Base-by-base conservation (phyloP, 2,329 filamentous ascomycete species). In the Fusarium mundagurra region DNA sequence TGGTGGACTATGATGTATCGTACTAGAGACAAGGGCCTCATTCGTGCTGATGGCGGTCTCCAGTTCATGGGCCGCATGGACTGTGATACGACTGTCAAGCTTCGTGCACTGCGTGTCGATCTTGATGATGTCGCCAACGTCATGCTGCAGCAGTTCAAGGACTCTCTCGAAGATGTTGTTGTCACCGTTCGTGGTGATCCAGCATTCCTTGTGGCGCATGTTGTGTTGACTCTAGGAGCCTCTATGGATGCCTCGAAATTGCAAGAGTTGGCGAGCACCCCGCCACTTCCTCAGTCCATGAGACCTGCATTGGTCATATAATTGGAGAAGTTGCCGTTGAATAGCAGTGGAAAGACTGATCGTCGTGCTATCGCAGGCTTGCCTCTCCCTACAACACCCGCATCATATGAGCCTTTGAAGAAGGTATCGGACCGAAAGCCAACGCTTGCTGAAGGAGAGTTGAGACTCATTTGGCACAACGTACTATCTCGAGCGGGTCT, bases 1-100 rank as follows among this genome's bases (percentile, higher is more conserved):
- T 2, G 13, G 0, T 63, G 60, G 60, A 39, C 16, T 2, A 39
- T 7, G 16, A 47, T 58, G 50, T 63, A 63, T 17, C 60, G 50
- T 8, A 63, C 60, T 18, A 50, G 60, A 31, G 60, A 63, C 5
- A 47, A 39, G 31, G 50, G 60, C 1, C 60, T 58, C 2, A 38
- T 63, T 4, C 50, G 39, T 38, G 17, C 33, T 17, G 27, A 63
- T 22, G 60, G 60, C 18, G 4, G 10, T n/a, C 51, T 63, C 3
- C 60, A 63, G 50, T 63, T 63, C 13, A 38, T 62, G 60, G 60
- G 60, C 12, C 60, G 60, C 0, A 62, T 47, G 33, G 50, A 62
- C 0, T 50, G 60, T 16, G 60, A 62, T 17, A 62, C 60, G 4
- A 58, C 50, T 3, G 33, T 62, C 22, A 58, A 62, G 10, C 60